Evolutionary conservation across 352 stramenopile species (phyloP).

Genomic region (Elongisporangium undulatum): DNA sequence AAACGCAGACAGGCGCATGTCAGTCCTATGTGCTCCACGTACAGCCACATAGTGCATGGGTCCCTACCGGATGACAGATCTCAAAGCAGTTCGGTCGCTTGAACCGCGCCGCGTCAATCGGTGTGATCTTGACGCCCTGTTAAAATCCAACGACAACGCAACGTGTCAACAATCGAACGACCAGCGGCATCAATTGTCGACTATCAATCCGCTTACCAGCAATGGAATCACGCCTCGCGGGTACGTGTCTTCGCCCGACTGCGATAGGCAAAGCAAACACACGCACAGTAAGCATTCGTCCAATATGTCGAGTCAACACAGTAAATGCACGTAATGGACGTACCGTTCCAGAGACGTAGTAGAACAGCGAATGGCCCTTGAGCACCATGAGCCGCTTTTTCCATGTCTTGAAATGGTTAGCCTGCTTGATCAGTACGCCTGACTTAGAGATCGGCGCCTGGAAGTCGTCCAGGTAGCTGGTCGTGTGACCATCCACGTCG

Average conservation of each 20-base stretch:
- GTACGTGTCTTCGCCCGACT: conserved; percentile 85
- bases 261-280: conserved; percentile 8
- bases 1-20: not conserved
- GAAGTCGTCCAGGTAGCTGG: conserved; percentile 71
- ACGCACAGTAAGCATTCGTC: conserved; percentile 10
- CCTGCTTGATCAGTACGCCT: conserved; percentile 83
- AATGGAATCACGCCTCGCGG: conserved; percentile 76
- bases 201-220: conserved; percentile 14
- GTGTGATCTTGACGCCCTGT: conserved; percentile 68
- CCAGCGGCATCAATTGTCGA: not conserved
- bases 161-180: conserved; percentile 5
- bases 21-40: not conserved
- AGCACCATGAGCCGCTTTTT: conserved; percentile 88
- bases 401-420: conserved; percentile 88
- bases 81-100: conserved; percentile 88
- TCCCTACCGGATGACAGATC: conserved; percentile 70
- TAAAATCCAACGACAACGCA: conserved; percentile 2
- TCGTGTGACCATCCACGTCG: conserved; percentile 13
- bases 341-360: conserved; percentile 87
- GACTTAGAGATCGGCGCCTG: conserved; percentile 80
- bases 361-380: conserved; percentile 84
- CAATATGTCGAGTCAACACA: not conserved
- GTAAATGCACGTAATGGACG: conserved; percentile 4
- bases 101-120: conserved; percentile 70
- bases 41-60: not conserved